These are phyloP conservation scores for Beauveria caledonica DNA, from an alignment of 2,329 filamentous ascomycete genomes.

Conservation along the genomic window DNA sequence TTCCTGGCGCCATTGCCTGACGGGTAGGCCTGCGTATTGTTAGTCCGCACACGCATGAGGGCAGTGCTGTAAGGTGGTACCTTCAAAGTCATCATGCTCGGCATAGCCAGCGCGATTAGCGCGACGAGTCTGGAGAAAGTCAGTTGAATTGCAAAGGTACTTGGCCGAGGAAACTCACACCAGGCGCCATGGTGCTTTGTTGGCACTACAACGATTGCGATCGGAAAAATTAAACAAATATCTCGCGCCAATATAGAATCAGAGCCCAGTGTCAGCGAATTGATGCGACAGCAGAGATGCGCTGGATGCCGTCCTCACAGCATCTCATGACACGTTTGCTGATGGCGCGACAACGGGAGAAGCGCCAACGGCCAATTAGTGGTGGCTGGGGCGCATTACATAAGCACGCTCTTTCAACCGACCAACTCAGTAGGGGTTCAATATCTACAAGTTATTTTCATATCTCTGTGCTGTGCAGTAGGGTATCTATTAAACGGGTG, in stretches of 20 bases:
- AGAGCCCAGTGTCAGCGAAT: neutral
- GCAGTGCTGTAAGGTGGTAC: constrained; percentile 22
- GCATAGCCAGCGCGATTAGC: constrained; percentile 48
- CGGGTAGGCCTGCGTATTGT: constrained; percentile 59
- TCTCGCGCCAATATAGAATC: neutral
- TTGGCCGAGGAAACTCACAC: neutral
- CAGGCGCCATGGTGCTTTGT: constrained; percentile 11
- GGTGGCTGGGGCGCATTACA: constrained; percentile 6
- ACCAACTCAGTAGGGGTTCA: neutral
- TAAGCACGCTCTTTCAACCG: constrained; percentile 1
- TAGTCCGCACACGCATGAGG: neutral
- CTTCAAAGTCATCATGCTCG: constrained; percentile 56
- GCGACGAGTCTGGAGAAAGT: constrained; percentile 40
- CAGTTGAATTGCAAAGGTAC: neutral
- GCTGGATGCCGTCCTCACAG: constrained; percentile 1
- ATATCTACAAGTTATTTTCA: neutral
- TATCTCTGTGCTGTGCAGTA: neutral
- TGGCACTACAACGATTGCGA: constrained; percentile 1
- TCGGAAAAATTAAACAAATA: neutral
- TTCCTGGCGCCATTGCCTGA: constrained; percentile 81
- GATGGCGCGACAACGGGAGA: constrained; percentile 5
- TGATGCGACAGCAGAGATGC: constrained; percentile 10
- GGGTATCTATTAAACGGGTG: neutral
- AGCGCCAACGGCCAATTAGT: neutral
- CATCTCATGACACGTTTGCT: constrained; percentile 11